Base-by-base conservation (phyloP, 2,329 filamentous ascomycete genomes). In the Aspergillus nomiae region DNA sequence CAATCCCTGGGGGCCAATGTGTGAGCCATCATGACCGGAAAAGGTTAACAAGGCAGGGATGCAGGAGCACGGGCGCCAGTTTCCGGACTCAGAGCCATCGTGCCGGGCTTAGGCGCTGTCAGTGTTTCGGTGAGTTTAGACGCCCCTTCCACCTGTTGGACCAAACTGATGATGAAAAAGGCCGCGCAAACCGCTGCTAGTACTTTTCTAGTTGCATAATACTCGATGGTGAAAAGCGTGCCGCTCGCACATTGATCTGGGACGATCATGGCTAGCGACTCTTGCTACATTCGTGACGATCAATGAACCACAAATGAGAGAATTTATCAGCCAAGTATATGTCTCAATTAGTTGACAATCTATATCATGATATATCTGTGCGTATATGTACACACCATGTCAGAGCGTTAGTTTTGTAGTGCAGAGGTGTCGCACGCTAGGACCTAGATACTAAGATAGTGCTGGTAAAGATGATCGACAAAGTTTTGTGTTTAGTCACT, bases 31-130 rank as follows among this genome's bases (percentile, higher is more conserved):
- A 54, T 38, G 55, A 32, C 19, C 6, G 5, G n/a, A 38, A 41
- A 41, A 30, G 55, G 21, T 30, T 41, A 43, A 11, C 34, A 21
- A n/a, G 30, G 24, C 32, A 53, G 30, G 28, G 7, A 61, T 48
- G 50, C 60, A 53, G 36, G 54, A 43, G 62, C 55, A 58, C 58
- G 36, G 58, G 24, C 48, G 19, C 55, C 38, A 54, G 24, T 9
- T 30, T 50, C 16, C 30, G 46, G 46, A 30, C 46, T 19, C 26
- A 19, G 14, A 50, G 11, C 46, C 26, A 30, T 8, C 46, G 14
- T 50, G 46, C 16, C 46, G 46, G 46, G 46, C 26, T 51, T 51
- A 51, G 48, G 28, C 48, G 16, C 48, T 21, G 48, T 51, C 48
- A 51, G 48, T 34, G 28, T 19, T 21, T 30, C 16, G 28, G 28